Percentiles rank a stretch among this genome's conserved stretches.
Evolutionary conservation across 2,329 filamentous ascomycete species (phyloP).

Genomic region (Emmonsia crescens): DNA sequence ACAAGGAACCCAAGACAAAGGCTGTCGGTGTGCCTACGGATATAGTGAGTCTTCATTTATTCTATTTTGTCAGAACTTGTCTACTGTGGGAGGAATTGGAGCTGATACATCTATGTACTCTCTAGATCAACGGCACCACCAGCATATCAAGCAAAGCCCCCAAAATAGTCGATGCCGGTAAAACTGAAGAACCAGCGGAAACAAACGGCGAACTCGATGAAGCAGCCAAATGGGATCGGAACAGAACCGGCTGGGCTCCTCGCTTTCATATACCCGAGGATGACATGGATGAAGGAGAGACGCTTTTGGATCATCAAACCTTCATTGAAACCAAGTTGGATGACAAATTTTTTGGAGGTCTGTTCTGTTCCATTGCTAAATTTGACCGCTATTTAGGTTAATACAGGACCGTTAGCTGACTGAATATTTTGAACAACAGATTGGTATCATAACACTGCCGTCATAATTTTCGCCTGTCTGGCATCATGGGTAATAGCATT

Average conservation of each 20-base stretch:
- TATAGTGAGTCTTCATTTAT: conserved; percentile 37
- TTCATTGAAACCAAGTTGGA: conserved; percentile 73
- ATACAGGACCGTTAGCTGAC: neutral
- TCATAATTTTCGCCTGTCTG: conserved; percentile 88
- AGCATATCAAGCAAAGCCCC: conserved; percentile 64
- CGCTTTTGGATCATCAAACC: conserved; percentile 75
- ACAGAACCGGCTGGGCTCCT: conserved; percentile 77
- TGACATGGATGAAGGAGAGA: conserved; percentile 48
- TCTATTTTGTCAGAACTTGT: neutral
- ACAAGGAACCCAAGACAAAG: conserved; percentile 37
- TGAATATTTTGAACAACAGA: conserved; percentile 42
- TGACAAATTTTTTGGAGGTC: conserved; percentile 83
- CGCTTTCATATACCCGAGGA: conserved; percentile 55
- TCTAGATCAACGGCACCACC: conserved; percentile 53
- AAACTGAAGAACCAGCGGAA: conserved; percentile 40
- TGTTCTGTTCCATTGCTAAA: conserved; percentile 15
- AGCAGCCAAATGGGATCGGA: conserved; percentile 45
- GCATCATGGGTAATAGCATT: conserved; percentile 82
- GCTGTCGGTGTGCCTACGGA: conserved; percentile 58
- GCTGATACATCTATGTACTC: conserved; percentile 4
- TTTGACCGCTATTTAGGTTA: neutral
- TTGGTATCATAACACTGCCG: conserved; percentile 95
- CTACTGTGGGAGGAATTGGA: neutral
- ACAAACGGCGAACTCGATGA: conserved; percentile 43
- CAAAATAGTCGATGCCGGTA: conserved; percentile 49